These are phyloP conservation scores for rapeseed (Brassica napus) DNA, from an alignment of 345 rosid genomes.

Conservation along the genomic window Da-Ae NC_063439.1:3655001-3655500, in stretches of 20 bases:
- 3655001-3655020: conserved; percentile 13
- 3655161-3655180: neutral
- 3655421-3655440: neutral
- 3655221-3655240: neutral
- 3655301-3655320: neutral
- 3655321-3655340: neutral
- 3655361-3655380: neutral
- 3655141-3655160: neutral
- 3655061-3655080: neutral
- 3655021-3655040: neutral
- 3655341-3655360: neutral
- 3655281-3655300: neutral
- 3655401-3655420: neutral
- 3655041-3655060: conserved; percentile 9
- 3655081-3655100: neutral
- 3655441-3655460: neutral
- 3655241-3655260: neutral
- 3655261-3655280: neutral
- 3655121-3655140: neutral
- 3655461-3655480: neutral
- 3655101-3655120: neutral
- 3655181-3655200: neutral
- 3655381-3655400: neutral
- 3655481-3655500: neutral
- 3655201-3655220: neutral